Conservation (phyloP, 2,329 filamentous ascomycete species). For the Zymoseptoria brevis region DNA sequence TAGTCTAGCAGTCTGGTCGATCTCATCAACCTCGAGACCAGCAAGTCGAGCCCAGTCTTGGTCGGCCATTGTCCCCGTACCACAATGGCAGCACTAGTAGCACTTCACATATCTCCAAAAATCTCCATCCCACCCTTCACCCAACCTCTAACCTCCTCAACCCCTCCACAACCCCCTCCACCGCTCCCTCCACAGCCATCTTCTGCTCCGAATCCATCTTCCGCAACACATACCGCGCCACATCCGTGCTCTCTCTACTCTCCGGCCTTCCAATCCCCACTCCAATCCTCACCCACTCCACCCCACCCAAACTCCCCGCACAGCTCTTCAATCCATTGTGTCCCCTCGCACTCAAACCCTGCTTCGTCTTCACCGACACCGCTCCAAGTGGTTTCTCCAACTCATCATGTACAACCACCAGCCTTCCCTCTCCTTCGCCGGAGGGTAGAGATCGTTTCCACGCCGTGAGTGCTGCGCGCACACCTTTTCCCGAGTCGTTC, state of each 20-base stretch:
- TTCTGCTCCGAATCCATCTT: conserved; percentile 53
- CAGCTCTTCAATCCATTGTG: conserved; percentile 48
- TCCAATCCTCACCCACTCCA: conserved; percentile 61
- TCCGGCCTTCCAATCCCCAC: conserved; percentile 81
- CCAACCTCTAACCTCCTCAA: conserved; percentile 23
- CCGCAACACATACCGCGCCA: conserved; percentile 69
- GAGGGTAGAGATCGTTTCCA: conserved; percentile 30
- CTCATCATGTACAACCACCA: conserved; percentile 86
- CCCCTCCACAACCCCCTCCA: conserved; percentile 34
- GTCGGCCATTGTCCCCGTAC: too few species aligned
- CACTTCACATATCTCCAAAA: background rate
- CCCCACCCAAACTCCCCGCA: conserved; percentile 66
- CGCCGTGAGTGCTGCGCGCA: conserved; percentile 58
- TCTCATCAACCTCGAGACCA: too few species aligned
- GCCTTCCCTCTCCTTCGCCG: conserved; percentile 34
- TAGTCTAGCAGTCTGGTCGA: too few species aligned
- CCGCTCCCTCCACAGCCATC: conserved; percentile 23
- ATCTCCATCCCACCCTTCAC: conserved; percentile 6
- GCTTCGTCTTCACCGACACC: conserved; percentile 49
- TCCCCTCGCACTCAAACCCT: conserved; percentile 44
- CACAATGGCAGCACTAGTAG: background rate
- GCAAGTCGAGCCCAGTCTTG: too few species aligned
- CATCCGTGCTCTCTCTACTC: conserved; percentile 57
- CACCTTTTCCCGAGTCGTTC: conserved; percentile 72
- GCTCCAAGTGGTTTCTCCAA: conserved; percentile 64